Base-by-base conservation (phyloP, 371 early-diverging fungal species). In the Spiromyces aspiralis region DNA sequence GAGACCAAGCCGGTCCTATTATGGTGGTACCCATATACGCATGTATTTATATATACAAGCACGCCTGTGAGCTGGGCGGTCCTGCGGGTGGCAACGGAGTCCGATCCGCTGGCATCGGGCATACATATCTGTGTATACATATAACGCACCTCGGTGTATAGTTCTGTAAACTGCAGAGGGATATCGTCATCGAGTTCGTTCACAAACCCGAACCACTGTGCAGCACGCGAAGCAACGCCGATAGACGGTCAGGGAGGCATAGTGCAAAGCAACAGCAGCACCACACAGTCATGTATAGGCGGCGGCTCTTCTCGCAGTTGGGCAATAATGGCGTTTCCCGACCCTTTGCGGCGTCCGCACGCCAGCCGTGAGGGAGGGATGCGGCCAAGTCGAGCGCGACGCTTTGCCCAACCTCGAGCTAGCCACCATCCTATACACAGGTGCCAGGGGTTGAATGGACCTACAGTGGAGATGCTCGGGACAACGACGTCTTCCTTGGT, bases 121-220 rank as follows among this genome's bases (percentile, higher is more conserved):
- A n/a, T n/a, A n/a, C n/a, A n/a, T n/a, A n/a, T n/a, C n/a, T n/a
- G n/a, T n/a, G n/a, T n/a, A n/a, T n/a, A n/a, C n/a, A n/a, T n/a
- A n/a, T n/a, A 35, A 35, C 35, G 35, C 12, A 48, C 48, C 48
- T 83, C 70, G 25, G 50, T 63, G 62, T 84, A 87, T 44, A 80
- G 54, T 0, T 62, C 60, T 26, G 76, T 78, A 35, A 82, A 65
- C 26, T 72, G 62, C 42, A 87, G 48, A 0, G 74, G 70, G 21
- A 83, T 52, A 0, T 64, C 60, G 19, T 59, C 52, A 3, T 73
- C 76, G 3, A 74, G 54, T 12, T 71, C 70, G 45, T 78, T 71
- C 21, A 76, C 69, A 47, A 72, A 76, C 54, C 78, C 83, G 59
- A 89, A 89, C 86, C 88, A 87, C 73, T 86, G 70, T 42, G 72